A percentile compares a stretch with the other conserved stretches of the same genome.
phyloP scores from a whole-genome alignment of 768 basidiomycete genomes.

The Pholiota molesta region DNA sequence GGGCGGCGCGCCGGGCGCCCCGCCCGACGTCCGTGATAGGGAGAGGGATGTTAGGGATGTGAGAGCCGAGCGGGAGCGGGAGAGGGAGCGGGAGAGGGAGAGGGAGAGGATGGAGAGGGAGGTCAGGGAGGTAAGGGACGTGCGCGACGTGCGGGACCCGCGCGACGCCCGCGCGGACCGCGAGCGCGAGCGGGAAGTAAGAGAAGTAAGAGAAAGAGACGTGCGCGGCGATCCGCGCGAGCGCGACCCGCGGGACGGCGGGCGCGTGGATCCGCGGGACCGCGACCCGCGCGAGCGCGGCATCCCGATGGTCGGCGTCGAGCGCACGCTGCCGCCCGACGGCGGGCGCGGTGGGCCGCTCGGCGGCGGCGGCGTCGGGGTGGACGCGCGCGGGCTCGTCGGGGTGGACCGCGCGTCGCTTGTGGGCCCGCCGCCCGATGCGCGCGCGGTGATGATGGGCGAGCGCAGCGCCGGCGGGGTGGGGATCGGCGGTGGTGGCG shows the following conservation, averaged over 20 bases:
- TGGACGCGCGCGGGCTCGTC: not conserved
- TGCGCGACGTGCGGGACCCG: not conserved
- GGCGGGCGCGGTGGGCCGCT: constrained; percentile 6
- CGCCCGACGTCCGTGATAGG: not conserved
- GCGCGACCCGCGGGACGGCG: too few relatives aligned
- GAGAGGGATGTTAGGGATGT: constrained; percentile 7
- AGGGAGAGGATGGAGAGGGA: not conserved
- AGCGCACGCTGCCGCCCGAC: not conserved
- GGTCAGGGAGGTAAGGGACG: too few relatives aligned
- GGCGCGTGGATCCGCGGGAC: not conserved
- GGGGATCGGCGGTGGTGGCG: not conserved
- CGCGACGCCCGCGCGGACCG: not conserved
- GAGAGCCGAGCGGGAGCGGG: not conserved
- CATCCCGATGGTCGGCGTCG: constrained; percentile 10
- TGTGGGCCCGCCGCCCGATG: not conserved
- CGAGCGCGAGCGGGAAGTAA: not conserved
- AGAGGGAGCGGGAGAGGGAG: not conserved
- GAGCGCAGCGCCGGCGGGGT: not conserved
- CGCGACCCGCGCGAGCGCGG: constrained; percentile 9
- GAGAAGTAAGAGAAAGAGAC: too few relatives aligned
- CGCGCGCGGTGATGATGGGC: constrained; percentile 2
- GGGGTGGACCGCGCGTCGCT: constrained; percentile 6
- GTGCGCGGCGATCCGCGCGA: too few relatives aligned
- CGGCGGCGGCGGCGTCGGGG: constrained; percentile 1
- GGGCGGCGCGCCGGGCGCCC: constrained; percentile 10